Evolutionary conservation across 306 rosid genomes (phyloP), one percentile per base, ranked within the genome.

Genomic region (Quercus parvula): DNA sequence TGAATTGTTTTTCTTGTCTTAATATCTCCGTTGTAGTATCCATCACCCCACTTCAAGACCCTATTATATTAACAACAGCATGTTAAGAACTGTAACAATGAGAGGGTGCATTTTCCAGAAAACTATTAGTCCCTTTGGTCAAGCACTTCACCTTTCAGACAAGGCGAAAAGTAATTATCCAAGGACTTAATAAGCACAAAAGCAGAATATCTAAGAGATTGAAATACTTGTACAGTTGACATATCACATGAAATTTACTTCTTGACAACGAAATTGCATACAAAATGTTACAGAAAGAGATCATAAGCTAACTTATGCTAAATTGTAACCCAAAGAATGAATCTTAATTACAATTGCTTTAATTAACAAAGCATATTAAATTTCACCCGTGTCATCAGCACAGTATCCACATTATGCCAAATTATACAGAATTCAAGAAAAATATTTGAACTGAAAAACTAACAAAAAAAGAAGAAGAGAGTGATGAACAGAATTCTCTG

Each of bases 21-120:
- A 35, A 94, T 94, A 56, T 91, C 95, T 77, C 97, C 98, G 81
- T 94, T 94, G 87, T 94, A 94, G 89, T 87, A 94, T 15, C 98
- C 98, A 61, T 90, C 95, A 33, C 87, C 86, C 98, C 97, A 94
- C 76, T 86, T 78, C 89, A 93, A 87, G 17, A 88, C 87, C 89
- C 98, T 93, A 41, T 18, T 69, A 55, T 51, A 22, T 76, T 27
- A 77, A 51, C 6, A 71, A 71, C 78, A 31, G 70, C 69, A 25
- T 14, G 28, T 35, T 28, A 35, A 64, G 31, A 41, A 54, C 56
- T 51, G 66, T 35, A 18, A 24, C 3, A 19, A 55, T 6, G 22
- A 6, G 58, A 33, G 30, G 70, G 2, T 63, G n/a, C 72, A 19
- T 35, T 35, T 68, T 49, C 46, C 27, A 33, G 67, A 24, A 25